Evolutionary conservation across 2,329 filamentous ascomycete genomes (phyloP).

Genomic region (Exophiala phaeomuriformis): DNA sequence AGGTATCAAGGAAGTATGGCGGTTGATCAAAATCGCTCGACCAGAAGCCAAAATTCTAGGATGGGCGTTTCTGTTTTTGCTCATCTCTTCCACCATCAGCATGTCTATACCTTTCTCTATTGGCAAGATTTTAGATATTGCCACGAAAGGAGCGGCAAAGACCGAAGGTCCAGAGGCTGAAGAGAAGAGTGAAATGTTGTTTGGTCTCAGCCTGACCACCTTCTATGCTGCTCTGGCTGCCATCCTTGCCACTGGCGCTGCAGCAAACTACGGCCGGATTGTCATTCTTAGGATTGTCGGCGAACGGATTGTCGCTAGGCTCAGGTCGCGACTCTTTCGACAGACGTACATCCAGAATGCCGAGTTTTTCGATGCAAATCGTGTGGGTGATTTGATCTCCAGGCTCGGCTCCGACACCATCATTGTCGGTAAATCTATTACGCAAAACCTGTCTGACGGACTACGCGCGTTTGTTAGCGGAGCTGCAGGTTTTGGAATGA

Average conservation of each 20-base stretch:
- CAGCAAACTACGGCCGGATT: constrained; percentile 88
- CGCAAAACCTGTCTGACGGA: constrained; percentile 95
- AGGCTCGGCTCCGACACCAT: constrained; percentile 92
- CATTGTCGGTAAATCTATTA: constrained; percentile 97
- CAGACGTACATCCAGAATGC: constrained; percentile 95
- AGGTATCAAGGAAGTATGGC: constrained; percentile 69
- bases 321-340: constrained; percentile 83
- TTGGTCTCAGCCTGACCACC: constrained; percentile 75
- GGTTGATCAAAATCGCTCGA: constrained; percentile 78
- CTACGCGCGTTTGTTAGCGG: constrained; percentile 84
- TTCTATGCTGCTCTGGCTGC: constrained; percentile 77
- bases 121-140: constrained; percentile 87
- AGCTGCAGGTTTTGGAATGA: constrained; percentile 78
- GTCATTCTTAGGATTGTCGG: constrained; percentile 89
- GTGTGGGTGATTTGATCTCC: constrained; percentile 92
- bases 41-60: constrained; percentile 74
- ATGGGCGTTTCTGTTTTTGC: constrained; percentile 72
- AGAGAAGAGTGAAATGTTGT: constrained; percentile 60
- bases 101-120: constrained; percentile 97
- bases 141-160: constrained; percentile 59
- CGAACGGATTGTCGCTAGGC: constrained; percentile 82
- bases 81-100: constrained; percentile 85
- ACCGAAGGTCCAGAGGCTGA: constrained; percentile 19
- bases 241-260: constrained; percentile 74
- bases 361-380: constrained; percentile 89